Conservation (phyloP, 1,139 yeast species). For the Sugiyamaella pinicola region DNA sequence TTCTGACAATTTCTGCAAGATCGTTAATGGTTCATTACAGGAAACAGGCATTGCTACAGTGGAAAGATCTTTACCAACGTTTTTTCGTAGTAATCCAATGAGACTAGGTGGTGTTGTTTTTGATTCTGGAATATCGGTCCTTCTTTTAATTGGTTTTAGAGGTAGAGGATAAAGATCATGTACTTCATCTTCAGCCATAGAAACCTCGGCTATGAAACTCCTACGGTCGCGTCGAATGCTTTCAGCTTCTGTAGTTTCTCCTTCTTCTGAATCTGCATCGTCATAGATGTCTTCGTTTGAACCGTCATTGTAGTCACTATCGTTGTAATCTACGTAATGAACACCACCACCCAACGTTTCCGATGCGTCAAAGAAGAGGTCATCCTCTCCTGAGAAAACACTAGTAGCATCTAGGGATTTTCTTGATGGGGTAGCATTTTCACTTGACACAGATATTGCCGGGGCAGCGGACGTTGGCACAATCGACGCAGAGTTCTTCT, state of each 20-base stretch:
- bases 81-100: slow-evolving; percentile 76
- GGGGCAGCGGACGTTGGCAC: not conserved
- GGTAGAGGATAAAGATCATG: slow-evolving; percentile 66
- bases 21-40: slow-evolving; percentile 85
- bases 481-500: not conserved
- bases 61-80: slow-evolving; percentile 87
- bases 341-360: slow-evolving; percentile 50
- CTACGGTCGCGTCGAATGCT: slow-evolving; percentile 28
- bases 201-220: slow-evolving; percentile 20
- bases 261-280: slow-evolving; percentile 29
- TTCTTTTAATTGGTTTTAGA: slow-evolving; percentile 50
- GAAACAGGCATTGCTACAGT: slow-evolving; percentile 93
- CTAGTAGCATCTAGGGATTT: slow-evolving; percentile 23
- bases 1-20: slow-evolving; percentile 79
- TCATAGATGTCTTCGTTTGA: slow-evolving; percentile 38
- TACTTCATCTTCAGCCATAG: slow-evolving; percentile 5
- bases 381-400: slow-evolving; percentile 43
- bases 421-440: slow-evolving; percentile 9
- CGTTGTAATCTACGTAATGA: slow-evolving; percentile 36
- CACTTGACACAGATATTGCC: not conserved
- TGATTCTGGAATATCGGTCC: slow-evolving; percentile 62
- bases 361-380: slow-evolving; percentile 69
- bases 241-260: slow-evolving; percentile 28
- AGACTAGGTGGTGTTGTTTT: slow-evolving; percentile 78
- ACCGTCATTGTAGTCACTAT: slow-evolving; percentile 34